phyloP scores from a whole-genome alignment of 2,329 filamentous ascomycete species.

The Penicillium decumbens region DNA sequence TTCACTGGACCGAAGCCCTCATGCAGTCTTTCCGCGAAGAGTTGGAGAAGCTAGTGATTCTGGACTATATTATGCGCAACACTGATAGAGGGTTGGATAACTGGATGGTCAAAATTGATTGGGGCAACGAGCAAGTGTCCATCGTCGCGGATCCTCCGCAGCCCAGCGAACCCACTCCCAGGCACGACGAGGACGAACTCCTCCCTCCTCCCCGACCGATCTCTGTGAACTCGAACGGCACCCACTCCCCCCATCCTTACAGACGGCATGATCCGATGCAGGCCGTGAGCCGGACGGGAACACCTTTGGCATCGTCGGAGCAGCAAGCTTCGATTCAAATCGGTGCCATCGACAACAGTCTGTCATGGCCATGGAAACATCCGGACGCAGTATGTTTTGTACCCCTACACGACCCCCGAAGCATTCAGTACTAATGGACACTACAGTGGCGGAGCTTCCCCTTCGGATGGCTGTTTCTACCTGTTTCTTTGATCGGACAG shows the following conservation, averaged over 20 bases:
- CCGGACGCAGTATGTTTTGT: conserved; percentile 67
- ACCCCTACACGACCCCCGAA: background rate
- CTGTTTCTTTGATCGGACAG: conserved; percentile 90
- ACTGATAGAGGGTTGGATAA: conserved; percentile 95
- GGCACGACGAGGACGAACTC: conserved; percentile 45
- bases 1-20: conserved; percentile 80
- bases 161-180: conserved; percentile 48
- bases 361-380: conserved; percentile 99
- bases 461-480: conserved; percentile 96
- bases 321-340: conserved; percentile 63
- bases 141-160: conserved; percentile 81
- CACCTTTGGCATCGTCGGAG: conserved; percentile 45
- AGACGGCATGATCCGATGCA: conserved; percentile 79
- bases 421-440: conserved; percentile 32
- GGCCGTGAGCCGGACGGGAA: conserved; percentile 56
- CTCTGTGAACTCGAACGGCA: conserved; percentile 46
- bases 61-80: conserved; percentile 99
- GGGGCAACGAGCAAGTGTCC: conserved; percentile 72
- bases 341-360: conserved; percentile 93
- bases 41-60: conserved; percentile 90
- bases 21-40: conserved; percentile 93
- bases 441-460: conserved; percentile 74
- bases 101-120: conserved; percentile 99
- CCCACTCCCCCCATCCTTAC: conserved; percentile 59
- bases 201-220: conserved; percentile 59